Evolutionary conservation across 768 basidiomycete species (phyloP).

Genomic region (Albatrellus ellisii): DNA sequence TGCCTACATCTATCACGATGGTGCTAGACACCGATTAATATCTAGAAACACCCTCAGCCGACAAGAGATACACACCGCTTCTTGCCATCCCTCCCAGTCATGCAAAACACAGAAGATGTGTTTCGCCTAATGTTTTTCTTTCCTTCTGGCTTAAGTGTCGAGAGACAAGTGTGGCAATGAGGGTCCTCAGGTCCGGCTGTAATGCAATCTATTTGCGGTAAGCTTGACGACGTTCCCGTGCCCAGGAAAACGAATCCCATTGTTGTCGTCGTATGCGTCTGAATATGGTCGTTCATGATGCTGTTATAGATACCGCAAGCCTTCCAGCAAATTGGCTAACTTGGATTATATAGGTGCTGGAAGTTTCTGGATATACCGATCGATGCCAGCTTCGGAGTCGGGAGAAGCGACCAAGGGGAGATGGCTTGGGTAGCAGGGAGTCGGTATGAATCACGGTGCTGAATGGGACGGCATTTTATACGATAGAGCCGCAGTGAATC

Average conservation of each 20-base stretch:
- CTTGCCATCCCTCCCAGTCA: conserved; percentile 25
- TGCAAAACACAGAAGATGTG: conserved; percentile 56
- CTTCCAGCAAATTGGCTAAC: no score
- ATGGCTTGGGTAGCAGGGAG: no score
- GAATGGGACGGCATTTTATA: no score
- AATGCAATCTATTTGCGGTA: conserved; percentile 63
- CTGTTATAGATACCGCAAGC: no score
- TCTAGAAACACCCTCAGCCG: neutral
- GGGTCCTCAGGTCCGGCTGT: conserved; percentile 43
- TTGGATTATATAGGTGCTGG: no score
- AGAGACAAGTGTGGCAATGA: conserved; percentile 52
- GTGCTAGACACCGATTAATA: conserved; percentile 30
- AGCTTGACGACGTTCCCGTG: conserved; percentile 65
- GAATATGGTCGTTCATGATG: no score
- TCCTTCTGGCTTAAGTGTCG: conserved; percentile 53
- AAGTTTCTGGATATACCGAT: no score
- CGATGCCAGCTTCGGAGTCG: no score
- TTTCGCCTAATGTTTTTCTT: conserved; percentile 80
- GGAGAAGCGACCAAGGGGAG: no score
- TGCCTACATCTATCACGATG: conserved; percentile 74
- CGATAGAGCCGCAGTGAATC: no score
- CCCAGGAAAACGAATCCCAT: conserved; percentile 70
- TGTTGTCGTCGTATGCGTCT: no score
- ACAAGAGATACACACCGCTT: conserved; percentile 33
- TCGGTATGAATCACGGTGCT: no score